Conservation (phyloP, 768 basidiomycete genomes). For the Hortiboletus flavorubellus region DNA sequence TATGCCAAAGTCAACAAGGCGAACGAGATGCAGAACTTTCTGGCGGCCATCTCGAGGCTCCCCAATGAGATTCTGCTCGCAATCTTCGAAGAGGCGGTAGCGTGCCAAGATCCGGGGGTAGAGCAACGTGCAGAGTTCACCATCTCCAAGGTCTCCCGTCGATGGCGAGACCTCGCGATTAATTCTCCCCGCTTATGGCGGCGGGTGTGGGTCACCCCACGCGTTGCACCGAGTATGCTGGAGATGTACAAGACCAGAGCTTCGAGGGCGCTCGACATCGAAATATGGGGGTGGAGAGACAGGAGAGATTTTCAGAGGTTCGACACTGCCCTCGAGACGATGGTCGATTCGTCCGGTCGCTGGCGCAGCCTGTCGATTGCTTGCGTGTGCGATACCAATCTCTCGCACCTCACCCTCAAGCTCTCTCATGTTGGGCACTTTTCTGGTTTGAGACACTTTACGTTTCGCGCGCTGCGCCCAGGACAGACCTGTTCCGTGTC, state of each 20-base stretch:
- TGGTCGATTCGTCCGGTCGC: constrained; percentile 25
- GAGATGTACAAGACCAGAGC: constrained; percentile 26
- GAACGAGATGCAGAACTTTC: constrained; percentile 29
- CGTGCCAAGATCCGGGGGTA: constrained; percentile 19
- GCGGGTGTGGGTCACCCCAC: constrained; percentile 24
- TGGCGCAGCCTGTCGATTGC: constrained; percentile 30
- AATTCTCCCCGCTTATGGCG: constrained; percentile 32
- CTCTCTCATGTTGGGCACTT: constrained; percentile 18
- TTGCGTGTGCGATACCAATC: constrained; percentile 27
- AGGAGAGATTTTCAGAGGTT: constrained; percentile 32
- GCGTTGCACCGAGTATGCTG: constrained; percentile 15
- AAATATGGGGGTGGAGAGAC: constrained; percentile 29
- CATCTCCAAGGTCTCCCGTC: constrained; percentile 31
- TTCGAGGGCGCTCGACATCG: constrained; percentile 26
- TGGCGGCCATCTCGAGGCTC: constrained; percentile 29
- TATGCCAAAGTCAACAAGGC: constrained; percentile 21
- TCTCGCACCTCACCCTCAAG: constrained; percentile 29
- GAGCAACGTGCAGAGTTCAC: constrained; percentile 21
- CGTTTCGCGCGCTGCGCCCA: constrained; percentile 29
- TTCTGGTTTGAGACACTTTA: constrained; percentile 26
- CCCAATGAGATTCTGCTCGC: constrained; percentile 31
- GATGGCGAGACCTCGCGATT: constrained; percentile 32
- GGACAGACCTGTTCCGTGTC: constrained; percentile 28
- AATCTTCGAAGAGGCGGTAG: constrained; percentile 31
- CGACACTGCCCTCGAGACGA: constrained; percentile 23